Evolutionary conservation across 768 basidiomycete genomes (phyloP), one percentile per base, ranked within the genome.

Genomic region (Rhodotorula paludigena): DNA sequence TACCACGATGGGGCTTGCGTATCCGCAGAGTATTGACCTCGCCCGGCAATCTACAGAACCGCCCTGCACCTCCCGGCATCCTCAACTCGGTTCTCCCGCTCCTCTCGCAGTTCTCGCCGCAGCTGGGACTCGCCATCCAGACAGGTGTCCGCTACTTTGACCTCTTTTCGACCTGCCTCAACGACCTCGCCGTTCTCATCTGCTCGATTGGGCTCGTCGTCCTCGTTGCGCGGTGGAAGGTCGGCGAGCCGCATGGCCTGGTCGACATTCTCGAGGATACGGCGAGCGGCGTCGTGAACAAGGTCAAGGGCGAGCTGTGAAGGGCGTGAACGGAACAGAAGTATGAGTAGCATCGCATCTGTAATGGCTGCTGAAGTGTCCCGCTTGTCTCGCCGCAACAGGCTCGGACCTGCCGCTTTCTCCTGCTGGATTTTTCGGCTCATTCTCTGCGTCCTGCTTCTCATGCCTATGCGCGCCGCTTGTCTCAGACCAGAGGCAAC

Each of bases 151-250:
- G 52, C 32, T 76, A 76, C 71, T 54, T 73, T 66, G 41, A 71
- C 28, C 66, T 76, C 33, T 35, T 70, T 56, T 56, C 70, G 25
- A 67, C 73, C n/a, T 57, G 68, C 48, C 44, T 76, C 21, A 74
- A 74, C 69, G 75, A 76, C 65, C 57, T 76, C 36, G 69, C 68
- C 39, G 74, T 76, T 16, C 63, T 76, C 54, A 32, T 76, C 38
- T 71, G 75, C 59, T 64, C 61, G 36, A 57, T 76, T 57, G 74
- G 71, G 32, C 15, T 64, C 54, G 63, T 60, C 28, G 53, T 65
- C 33, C 30, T 63, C 25, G 45, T 68, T n/a, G 71, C 60, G 2
- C n/a, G 53, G 51, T 72, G 20, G 45, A 65, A 65, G 52, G 23
- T 53, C 10, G 71, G 66, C 18, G 42, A 32, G 14, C 51, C 48